phyloP scores from a whole-genome alignment of 805 yeast genomes.

The Nakazawaea wyomingensis region DNA sequence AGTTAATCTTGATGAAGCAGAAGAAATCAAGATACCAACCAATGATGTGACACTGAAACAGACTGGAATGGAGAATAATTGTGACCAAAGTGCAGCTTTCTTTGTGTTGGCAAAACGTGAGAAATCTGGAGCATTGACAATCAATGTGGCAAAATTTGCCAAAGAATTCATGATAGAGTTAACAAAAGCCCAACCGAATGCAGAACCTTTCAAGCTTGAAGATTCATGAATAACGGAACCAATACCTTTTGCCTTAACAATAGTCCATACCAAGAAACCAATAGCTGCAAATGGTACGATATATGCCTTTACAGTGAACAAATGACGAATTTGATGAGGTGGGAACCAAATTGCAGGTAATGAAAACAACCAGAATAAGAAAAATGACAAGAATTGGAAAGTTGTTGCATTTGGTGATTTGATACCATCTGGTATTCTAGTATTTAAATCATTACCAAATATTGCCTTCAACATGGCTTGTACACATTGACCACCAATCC shows the following conservation, averaged over 20 bases:
- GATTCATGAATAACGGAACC: constrained; percentile 65
- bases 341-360: constrained; percentile 78
- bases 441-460: constrained; percentile 60
- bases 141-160: constrained; percentile 85
- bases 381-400: constrained; percentile 68
- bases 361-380: constrained; percentile 75
- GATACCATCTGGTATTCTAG: constrained; percentile 60
- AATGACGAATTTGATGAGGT: constrained; percentile 77
- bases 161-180: constrained; percentile 72
- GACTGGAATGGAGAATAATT: constrained; percentile 62
- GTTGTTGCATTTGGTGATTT: constrained; percentile 55
- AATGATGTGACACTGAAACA: constrained; percentile 77
- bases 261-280: constrained; percentile 78
- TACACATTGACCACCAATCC: constrained; percentile 82
- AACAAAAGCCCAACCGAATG: constrained; percentile 79
- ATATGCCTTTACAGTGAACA: constrained; percentile 77
- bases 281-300: constrained; percentile 81
- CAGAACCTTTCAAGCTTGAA: constrained; percentile 49
- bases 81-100: constrained; percentile 48
- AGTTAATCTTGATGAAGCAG: constrained; percentile 58
- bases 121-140: constrained; percentile 86
- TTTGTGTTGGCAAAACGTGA: constrained; percentile 71
- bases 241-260: constrained; percentile 73
- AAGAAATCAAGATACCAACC: constrained; percentile 79
- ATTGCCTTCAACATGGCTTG: constrained; percentile 71